Conservation (phyloP, 1,139 yeast genomes). For the Zygoascus sp. region DNA sequence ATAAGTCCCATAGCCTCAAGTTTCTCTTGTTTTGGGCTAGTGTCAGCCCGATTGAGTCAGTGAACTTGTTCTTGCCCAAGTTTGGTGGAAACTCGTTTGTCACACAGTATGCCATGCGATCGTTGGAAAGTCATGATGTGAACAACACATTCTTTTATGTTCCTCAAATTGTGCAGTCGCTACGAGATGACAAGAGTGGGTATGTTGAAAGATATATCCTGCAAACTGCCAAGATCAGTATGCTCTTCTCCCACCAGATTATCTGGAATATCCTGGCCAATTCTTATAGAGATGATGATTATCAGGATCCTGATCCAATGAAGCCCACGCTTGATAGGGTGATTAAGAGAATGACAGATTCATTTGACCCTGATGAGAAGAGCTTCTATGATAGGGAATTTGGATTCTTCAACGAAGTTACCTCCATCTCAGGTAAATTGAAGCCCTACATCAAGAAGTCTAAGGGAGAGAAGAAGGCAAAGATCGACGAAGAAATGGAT, state of each 20-base stretch:
- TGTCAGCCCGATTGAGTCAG: conserved; percentile 78
- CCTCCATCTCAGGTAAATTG: conserved; percentile 88
- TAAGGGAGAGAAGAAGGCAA: conserved; percentile 92
- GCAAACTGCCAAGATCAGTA: conserved; percentile 89
- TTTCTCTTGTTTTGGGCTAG: conserved; percentile 67
- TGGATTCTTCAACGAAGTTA: conserved; percentile 83
- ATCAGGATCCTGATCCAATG: conserved; percentile 65
- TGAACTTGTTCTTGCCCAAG: conserved; percentile 77
- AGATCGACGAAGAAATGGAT: conserved; percentile 95
- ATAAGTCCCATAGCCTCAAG: conserved; percentile 23
- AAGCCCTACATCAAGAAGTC: conserved; percentile 91
- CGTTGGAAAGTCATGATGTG: conserved; percentile 83
- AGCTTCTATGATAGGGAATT: conserved; percentile 78
- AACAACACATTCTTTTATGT: conserved; percentile 91
- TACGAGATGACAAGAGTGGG: conserved; percentile 71
- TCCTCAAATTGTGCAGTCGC: conserved; percentile 93
- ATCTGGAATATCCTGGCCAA: conserved; percentile 98
- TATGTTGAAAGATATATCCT: conserved; percentile 84
- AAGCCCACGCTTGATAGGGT: conserved; percentile 82
- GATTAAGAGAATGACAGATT: conserved; percentile 57
- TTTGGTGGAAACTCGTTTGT: conserved; percentile 63
- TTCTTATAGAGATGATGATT: conserved; percentile 82
- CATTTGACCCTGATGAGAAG: conserved; percentile 58
- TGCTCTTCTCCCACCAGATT: conserved; percentile 92
- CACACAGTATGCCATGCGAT: conserved; percentile 84